phyloP scores from a whole-genome alignment of 495 filamentous ascomycete species.

The Bacidia gigantensis region DNA sequence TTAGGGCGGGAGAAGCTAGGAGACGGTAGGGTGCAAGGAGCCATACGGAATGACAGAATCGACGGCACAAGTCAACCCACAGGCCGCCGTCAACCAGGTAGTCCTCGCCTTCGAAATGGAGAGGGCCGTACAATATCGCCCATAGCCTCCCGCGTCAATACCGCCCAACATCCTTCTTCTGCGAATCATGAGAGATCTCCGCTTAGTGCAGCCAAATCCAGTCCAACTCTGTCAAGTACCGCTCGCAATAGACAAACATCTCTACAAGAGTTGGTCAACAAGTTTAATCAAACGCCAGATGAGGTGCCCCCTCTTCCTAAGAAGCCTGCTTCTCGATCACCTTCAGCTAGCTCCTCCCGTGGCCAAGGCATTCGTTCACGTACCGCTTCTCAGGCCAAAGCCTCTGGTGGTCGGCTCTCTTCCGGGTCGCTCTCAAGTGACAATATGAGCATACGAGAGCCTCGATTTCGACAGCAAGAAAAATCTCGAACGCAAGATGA shows the following conservation, averaged over 20 bases:
- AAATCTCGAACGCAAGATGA: slow-evolving; percentile 10
- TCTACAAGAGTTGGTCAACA: slow-evolving; percentile 48
- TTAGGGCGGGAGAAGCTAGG: slow-evolving; percentile 15
- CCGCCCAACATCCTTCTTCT: slow-evolving; percentile 23
- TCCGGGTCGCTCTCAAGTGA: slow-evolving; percentile 6
- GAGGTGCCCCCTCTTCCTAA: slow-evolving; percentile 37
- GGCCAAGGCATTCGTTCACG: background rate
- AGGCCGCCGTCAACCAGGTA: slow-evolving; percentile 12
- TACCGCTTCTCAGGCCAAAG: slow-evolving; percentile 1
- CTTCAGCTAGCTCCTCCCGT: slow-evolving; percentile 15
- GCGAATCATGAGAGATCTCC: slow-evolving; percentile 24
- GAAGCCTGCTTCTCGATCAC: slow-evolving; percentile 21
- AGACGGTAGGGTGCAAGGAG: slow-evolving; percentile 18
- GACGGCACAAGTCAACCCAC: slow-evolving; percentile 20
- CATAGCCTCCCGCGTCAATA: slow-evolving; percentile 19
- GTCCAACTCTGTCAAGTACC: slow-evolving; percentile 18
- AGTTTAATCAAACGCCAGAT: slow-evolving; percentile 44
- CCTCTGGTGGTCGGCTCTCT: slow-evolving; percentile 4
- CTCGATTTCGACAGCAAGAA: slow-evolving; percentile 5
- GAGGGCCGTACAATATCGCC: slow-evolving; percentile 8
- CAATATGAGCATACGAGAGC: background rate
- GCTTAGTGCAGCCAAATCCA: slow-evolving; percentile 15
- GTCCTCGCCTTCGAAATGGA: slow-evolving; percentile 4
- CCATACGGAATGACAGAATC: slow-evolving; percentile 21
- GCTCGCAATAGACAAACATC: slow-evolving; percentile 33